Evolutionary conservation across 2,329 filamentous ascomycete genomes (phyloP), one percentile per base, ranked within the genome.

Genomic region (Celoporthe dispersa): DNA sequence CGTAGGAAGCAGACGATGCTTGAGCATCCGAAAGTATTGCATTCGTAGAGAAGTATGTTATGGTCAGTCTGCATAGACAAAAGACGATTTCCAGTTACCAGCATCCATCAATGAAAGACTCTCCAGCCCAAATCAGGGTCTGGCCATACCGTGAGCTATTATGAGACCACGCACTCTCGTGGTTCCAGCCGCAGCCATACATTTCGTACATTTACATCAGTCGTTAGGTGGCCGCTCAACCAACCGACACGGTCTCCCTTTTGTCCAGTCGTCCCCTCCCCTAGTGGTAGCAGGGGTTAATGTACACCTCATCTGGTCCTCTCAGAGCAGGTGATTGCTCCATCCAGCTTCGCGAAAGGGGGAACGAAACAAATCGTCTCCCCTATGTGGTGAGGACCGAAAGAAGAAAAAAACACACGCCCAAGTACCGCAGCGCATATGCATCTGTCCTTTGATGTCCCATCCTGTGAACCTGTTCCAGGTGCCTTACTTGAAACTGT

Each of bases 131-230:
- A 41, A 11, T 39, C n/a, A 33, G 22, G n/a, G 51, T 51, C 48
- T 66, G 51, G 48, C 37, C 64, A 41, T 66, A 39, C 51, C 51
- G 37, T 66, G 28, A 57, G 53, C 35, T 25, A 41, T 31, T 11
- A 35, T n/a, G 44, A 39, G 65, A 51, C 57, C 28, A 51, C 41
- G 53, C 39, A 25, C 7, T 51, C 57, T 28, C 16, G 14, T 48
- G 12, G 11, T 22, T 48, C 39, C 35, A 63, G 22, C 55, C 70
- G 44, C 57, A 53, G 37, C 70, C 59, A 48, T 72, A 66, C 39
- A 68, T 68, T 70, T 72, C 70, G 39, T 72, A 72, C 70, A 72
- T 53, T 63, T 72, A 63, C 70, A 68, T 70, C 70, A 72, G 65
- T 70, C 68, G 65, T 70, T 16, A 16, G 67, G 64, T 59, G 25